phyloP scores from a whole-genome alignment of 305 asterid species.

The Caryopteris hybrid region DNA sequence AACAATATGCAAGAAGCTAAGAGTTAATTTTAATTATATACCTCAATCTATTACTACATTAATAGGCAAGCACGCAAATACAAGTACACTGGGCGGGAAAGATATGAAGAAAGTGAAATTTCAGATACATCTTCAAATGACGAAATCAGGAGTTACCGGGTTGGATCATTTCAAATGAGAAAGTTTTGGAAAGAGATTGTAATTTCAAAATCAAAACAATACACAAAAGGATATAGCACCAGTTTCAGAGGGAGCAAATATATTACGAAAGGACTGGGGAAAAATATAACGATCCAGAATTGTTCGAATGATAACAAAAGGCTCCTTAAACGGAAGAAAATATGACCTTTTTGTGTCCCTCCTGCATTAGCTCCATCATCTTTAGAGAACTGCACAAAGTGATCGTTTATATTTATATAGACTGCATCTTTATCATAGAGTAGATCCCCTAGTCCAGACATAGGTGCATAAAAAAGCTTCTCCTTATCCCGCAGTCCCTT shows the following conservation, averaged over 20 bases:
- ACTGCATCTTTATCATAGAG: constrained; percentile 98
- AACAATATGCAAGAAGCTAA: background rate
- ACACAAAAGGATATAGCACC: background rate
- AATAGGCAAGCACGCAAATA: background rate
- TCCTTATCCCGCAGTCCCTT: constrained; percentile 97
- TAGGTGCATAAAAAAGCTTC: constrained; percentile 93
- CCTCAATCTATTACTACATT: background rate
- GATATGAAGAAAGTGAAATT: background rate
- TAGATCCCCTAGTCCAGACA: constrained; percentile 97
- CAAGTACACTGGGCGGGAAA: background rate
- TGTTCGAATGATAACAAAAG: background rate
- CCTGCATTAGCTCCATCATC: constrained; percentile 43
- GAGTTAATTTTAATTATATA: background rate
- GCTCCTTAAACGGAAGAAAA: constrained; percentile 4
- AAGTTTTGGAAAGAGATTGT: background rate
- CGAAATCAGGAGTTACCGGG: background rate
- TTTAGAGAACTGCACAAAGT: constrained; percentile 85
- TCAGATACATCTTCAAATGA: background rate
- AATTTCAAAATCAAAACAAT: background rate
- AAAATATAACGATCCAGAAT: constrained; percentile 1
- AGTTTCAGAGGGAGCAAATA: background rate
- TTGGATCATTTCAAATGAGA: background rate
- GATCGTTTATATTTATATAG: constrained; percentile 87
- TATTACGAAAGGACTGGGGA: background rate
- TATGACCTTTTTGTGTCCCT: constrained; percentile 46